Percentiles rank a stretch among this genome's conserved stretches.
Evolutionary conservation across 2,329 filamentous ascomycete species (phyloP).

Genomic region (Fusarium continuum): DNA sequence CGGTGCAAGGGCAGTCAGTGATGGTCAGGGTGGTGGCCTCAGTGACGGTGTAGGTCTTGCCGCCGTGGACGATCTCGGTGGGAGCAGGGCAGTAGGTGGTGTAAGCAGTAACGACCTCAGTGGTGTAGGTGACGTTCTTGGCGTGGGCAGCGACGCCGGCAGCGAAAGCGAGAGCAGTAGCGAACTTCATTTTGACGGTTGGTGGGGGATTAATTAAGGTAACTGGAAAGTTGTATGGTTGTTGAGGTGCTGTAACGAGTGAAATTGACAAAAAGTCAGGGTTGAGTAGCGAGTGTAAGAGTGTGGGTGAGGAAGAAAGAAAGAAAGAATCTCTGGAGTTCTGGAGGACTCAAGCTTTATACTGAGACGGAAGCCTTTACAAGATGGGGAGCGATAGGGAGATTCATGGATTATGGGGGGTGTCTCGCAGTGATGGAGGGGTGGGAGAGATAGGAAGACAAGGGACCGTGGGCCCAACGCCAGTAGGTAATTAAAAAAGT

Average conservation of each 20-base stretch:
- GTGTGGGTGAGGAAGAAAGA: slow-evolving; percentile 57
- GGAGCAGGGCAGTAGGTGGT: slow-evolving; percentile 78
- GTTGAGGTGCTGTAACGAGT: slow-evolving; percentile 41
- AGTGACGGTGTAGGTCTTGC: slow-evolving; percentile 75
- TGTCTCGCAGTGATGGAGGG: slow-evolving; percentile 13
- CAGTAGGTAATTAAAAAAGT: slow-evolving; percentile 22
- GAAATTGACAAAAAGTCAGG: slow-evolving; percentile 45
- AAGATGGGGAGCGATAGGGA: slow-evolving; percentile 24
- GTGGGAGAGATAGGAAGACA: slow-evolving; percentile 13
- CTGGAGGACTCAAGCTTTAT: slow-evolving; percentile 61
- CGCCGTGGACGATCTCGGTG: slow-evolving; percentile 70
- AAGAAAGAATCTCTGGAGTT: slow-evolving; percentile 48
- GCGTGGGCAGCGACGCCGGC: slow-evolving; percentile 59
- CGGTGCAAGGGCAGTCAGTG: slow-evolving; percentile 76
- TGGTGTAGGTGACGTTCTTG: slow-evolving; percentile 62
- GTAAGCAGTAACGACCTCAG: slow-evolving; percentile 71
- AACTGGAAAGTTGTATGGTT: slow-evolving; percentile 48
- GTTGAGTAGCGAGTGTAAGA: slow-evolving; percentile 41
- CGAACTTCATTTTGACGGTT: slow-evolving; percentile 72
- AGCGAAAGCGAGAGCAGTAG: slow-evolving; percentile 62
- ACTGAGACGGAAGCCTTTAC: slow-evolving; percentile 43
- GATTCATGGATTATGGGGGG: slow-evolving; percentile 32
- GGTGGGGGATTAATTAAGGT: slow-evolving; percentile 48
- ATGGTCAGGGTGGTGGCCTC: slow-evolving; percentile 75
- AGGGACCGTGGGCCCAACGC: slow-evolving; percentile 7